Evolutionary conservation across 1,284 basidiomycete species (phyloP).

Genomic region (Melampsora larici-populina): DNA sequence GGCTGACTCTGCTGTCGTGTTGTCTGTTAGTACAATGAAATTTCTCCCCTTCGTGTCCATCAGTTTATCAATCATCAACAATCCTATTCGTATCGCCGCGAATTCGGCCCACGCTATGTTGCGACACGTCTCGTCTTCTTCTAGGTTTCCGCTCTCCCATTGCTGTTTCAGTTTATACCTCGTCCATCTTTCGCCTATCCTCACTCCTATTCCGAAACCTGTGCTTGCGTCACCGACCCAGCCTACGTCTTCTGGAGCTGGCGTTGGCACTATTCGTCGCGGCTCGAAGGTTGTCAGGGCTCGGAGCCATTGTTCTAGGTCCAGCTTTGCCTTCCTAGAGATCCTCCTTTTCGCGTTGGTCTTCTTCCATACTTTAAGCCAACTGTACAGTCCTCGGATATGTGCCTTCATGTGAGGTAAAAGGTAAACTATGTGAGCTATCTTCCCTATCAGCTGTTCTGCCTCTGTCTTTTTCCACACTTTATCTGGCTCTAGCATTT

Average conservation of each 20-base stretch:
- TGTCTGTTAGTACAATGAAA: neutral
- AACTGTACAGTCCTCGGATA: neutral
- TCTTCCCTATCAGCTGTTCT: neutral
- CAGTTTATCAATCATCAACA: neutral
- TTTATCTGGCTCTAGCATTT: neutral
- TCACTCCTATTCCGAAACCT: neutral
- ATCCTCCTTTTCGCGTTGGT: neutral
- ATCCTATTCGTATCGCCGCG: neutral
- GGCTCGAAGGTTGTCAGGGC: neutral
- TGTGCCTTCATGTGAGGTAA: neutral
- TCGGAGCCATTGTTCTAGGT: neutral
- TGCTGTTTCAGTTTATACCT: neutral
- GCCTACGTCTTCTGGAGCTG: neutral
- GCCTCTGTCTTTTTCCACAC: neutral
- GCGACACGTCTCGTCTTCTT: too few relatives aligned
- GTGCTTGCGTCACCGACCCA: slow-evolving; percentile 11
- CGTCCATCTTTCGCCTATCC: neutral
- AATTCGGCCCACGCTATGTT: slow-evolving; percentile 4
- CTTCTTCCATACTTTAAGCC: neutral
- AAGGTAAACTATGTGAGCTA: neutral
- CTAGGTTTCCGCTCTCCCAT: neutral
- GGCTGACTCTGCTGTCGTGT: slow-evolving; percentile 11
- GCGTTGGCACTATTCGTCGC: too few relatives aligned
- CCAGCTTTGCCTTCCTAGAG: neutral
- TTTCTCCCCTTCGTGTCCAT: neutral